Evolutionary conservation across 2,329 filamentous ascomycete genomes (phyloP), one percentile per base, ranked within the genome.

Genomic region (Alternaria brassicicola): DNA sequence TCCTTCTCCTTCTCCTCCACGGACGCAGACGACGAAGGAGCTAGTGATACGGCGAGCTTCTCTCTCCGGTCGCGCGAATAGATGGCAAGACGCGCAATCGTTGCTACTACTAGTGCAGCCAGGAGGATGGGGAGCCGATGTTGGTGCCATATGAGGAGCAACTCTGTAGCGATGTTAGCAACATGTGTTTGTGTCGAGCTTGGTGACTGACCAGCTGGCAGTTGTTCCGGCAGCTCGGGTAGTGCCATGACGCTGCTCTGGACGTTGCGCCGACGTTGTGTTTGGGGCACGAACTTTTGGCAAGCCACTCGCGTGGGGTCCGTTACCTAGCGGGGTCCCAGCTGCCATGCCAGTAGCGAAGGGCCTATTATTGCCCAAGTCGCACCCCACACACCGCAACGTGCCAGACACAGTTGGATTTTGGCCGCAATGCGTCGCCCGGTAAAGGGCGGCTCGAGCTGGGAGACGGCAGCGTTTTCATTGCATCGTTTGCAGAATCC

Each of bases 91-190:
- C 73, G 75, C 61, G 73, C 61, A 61, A 76, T 31, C 9, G 69
- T 62, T 23, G 70, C 62, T 31, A 77, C 50, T 8, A 68, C 66
- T n/a, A 72, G 59, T 26, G 67, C 70, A 33, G 71, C 72, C 25
- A 77, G 63, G 17, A 78, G 61, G 48, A 78, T 58, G 9, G 72
- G 65, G 35, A 75, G 60, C 45, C 76, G 71, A 55, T 77, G 69
- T 2, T 68, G 57, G 62, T 78, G 76, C 76, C 76, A 78, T 56
- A 78, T 67, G 23, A 67, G 58, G 23, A 78, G 65, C 46, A 78
- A 51, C 59, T 78, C 76, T 78, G 49, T 8, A 2, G 10, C 8
- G n/a, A 33, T 6, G 26, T 64, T 25, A 63, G 50, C 38, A 30
- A 36, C 10, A 48, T 7, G 42, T 26, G 15, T 10, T 5, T 28